These are phyloP conservation scores for Poteriospumella lacustris DNA, from an alignment of 108 stramenopile genomes.

Conservation along the genomic window DNA sequence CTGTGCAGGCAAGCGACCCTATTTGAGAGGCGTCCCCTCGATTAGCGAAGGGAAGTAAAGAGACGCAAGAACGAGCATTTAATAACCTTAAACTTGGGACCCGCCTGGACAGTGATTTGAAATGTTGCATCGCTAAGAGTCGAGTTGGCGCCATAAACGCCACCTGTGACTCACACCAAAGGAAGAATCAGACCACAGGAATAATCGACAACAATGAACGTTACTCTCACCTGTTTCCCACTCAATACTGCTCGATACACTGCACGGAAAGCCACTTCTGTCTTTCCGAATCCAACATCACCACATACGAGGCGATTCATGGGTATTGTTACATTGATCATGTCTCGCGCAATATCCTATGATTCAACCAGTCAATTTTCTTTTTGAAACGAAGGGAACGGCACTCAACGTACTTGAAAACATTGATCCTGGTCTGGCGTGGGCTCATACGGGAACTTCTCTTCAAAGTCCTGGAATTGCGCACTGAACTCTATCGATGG, in stretches of 20 bases:
- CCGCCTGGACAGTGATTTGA: constrained; percentile 36
- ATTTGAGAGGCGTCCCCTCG: no score
- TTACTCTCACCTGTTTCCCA: constrained; percentile 58
- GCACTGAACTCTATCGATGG: background rate
- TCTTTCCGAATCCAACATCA: constrained; percentile 97
- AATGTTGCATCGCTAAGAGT: constrained; percentile 86
- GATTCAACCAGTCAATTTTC: background rate
- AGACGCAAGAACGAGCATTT: no score
- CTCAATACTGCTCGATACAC: constrained; percentile 70
- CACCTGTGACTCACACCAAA: constrained; percentile 33
- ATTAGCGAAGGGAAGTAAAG: no score
- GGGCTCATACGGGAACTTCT: constrained; percentile 67
- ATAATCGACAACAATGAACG: background rate
- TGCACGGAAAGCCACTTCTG: constrained; percentile 86
- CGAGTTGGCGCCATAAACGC: constrained; percentile 85
- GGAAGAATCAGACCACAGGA: background rate
- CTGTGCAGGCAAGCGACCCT: no score
- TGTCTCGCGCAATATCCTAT: constrained; percentile 80
- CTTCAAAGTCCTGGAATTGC: constrained; percentile 43
- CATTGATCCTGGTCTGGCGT: constrained; percentile 76
- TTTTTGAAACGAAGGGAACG: background rate
- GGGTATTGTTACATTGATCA: constrained; percentile 80
- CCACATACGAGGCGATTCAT: constrained; percentile 94
- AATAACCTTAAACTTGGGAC: background rate
- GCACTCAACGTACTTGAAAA: background rate